Conservation (phyloP, 345 rosid species). For the Firmiana major region DNA sequence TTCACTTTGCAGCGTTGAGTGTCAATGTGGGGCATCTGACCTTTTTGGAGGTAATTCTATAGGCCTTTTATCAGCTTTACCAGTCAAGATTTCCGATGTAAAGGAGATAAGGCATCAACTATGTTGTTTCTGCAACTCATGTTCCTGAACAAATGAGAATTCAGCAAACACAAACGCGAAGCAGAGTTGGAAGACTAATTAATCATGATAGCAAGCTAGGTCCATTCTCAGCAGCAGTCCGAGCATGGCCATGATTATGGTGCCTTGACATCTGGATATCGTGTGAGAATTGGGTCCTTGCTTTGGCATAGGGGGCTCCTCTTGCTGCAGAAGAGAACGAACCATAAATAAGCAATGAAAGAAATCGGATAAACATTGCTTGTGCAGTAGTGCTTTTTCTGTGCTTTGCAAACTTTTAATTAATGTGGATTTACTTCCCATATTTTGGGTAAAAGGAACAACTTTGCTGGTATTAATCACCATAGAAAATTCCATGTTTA, state of each 20-base stretch:
- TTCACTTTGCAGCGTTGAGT: neutral
- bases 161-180: neutral
- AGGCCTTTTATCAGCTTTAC: neutral
- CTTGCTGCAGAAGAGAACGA: constrained; percentile 48
- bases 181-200: constrained; percentile 7
- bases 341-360: constrained; percentile 6
- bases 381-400: neutral
- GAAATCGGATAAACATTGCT: neutral
- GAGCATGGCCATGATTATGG: constrained; percentile 56
- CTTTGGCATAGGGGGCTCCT: constrained; percentile 98
- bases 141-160: neutral
- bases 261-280: constrained; percentile 87
- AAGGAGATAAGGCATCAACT: neutral
- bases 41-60: neutral
- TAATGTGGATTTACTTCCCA: neutral
- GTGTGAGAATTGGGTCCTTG: constrained; percentile 70
- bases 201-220: constrained; percentile 67
- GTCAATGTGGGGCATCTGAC: neutral
- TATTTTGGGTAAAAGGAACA: neutral
- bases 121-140: neutral
- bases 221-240: constrained; percentile 79
- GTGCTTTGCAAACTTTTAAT: neutral
- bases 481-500: neutral
- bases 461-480: neutral
- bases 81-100: neutral